Conservation (phyloP, 2,329 filamentous ascomycete genomes). For the Aspergillus neotritici region DNA sequence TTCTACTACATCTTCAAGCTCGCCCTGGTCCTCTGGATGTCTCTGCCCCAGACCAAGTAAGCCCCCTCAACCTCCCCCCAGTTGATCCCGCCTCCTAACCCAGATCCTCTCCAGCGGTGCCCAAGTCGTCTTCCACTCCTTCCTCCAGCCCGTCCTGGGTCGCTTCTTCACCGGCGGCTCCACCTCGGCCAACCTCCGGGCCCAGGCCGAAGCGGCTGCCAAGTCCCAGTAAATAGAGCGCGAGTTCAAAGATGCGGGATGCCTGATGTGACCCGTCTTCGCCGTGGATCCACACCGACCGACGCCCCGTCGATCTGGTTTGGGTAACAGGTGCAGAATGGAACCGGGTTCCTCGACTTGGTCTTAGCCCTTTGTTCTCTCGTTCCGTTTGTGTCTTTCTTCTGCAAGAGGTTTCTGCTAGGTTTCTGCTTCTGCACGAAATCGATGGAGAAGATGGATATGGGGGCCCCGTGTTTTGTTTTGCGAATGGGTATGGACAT, state of each 20-base stretch:
- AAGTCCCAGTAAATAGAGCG: conserved; percentile 48
- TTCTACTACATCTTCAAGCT: conserved; percentile 99
- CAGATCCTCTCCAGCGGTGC: conserved; percentile 61
- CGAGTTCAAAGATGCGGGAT: conserved; percentile 9
- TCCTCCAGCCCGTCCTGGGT: conserved; percentile 84
- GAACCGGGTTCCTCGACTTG: too few species aligned
- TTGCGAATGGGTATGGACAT: conserved; percentile 17
- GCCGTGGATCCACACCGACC: too few species aligned
- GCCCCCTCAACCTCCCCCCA: conserved; percentile 22
- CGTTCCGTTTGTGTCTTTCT: conserved; percentile 6
- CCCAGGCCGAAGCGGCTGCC: conserved; percentile 70
- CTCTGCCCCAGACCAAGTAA: conserved; percentile 89
- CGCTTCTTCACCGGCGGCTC: conserved; percentile 79
- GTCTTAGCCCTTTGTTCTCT: not conserved
- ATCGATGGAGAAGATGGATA: too few species aligned
- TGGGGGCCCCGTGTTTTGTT: conserved; percentile 4
- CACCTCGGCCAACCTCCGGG: conserved; percentile 79
- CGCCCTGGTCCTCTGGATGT: conserved; percentile 92
- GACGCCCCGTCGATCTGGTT: too few species aligned
- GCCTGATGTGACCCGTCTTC: conserved; percentile 1
- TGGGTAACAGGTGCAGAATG: too few species aligned
- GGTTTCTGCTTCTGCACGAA: too few species aligned
- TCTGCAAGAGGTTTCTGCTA: too few species aligned
- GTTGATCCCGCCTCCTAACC: conserved; percentile 6
- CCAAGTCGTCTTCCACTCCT: conserved; percentile 92